phyloP scores from a whole-genome alignment of 1,139 yeast species.

The Wickerhamiella pararugosa region DNA sequence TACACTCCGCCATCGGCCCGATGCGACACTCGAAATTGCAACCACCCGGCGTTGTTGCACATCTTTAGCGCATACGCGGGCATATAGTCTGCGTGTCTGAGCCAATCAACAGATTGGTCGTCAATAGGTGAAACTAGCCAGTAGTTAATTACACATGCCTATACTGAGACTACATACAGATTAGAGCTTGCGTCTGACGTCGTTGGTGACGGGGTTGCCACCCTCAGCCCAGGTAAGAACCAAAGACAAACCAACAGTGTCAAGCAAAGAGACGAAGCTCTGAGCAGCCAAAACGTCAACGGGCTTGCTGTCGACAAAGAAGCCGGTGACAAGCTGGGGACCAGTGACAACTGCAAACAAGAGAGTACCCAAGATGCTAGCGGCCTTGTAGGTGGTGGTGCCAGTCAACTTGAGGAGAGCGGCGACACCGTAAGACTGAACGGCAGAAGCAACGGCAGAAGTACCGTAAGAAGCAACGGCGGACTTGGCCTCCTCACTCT shows the following conservation, averaged over 20 bases:
- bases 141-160: too few relatives aligned
- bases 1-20: too few relatives aligned
- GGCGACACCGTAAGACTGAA: constrained; percentile 30
- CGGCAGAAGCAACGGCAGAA: constrained; percentile 24
- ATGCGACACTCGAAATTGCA: too few relatives aligned
- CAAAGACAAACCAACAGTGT: constrained; percentile 30
- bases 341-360: constrained; percentile 27
- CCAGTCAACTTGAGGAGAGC: constrained; percentile 27
- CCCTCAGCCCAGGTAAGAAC: constrained; percentile 26
- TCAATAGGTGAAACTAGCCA: too few relatives aligned
- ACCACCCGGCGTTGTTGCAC: too few relatives aligned
- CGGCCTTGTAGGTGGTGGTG: constrained; percentile 27
- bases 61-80: too few relatives aligned
- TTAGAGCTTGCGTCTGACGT: background rate
- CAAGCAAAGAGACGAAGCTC: constrained; percentile 24
- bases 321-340: constrained; percentile 25
- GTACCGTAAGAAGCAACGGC: constrained; percentile 26
- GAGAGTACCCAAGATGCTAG: constrained; percentile 28
- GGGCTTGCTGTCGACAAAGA: constrained; percentile 26
- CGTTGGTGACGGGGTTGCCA: constrained; percentile 9
- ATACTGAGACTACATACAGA: too few relatives aligned
- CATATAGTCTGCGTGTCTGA: too few relatives aligned
- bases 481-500: constrained; percentile 26
- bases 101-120: too few relatives aligned
- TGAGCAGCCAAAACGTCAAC: constrained; percentile 25